Percentiles rank a stretch among this genome's conserved stretches.
These are phyloP conservation scores for Aurifilum marmelostoma DNA, from an alignment of 2,329 filamentous ascomycete species.

Conservation along the genomic window DNA sequence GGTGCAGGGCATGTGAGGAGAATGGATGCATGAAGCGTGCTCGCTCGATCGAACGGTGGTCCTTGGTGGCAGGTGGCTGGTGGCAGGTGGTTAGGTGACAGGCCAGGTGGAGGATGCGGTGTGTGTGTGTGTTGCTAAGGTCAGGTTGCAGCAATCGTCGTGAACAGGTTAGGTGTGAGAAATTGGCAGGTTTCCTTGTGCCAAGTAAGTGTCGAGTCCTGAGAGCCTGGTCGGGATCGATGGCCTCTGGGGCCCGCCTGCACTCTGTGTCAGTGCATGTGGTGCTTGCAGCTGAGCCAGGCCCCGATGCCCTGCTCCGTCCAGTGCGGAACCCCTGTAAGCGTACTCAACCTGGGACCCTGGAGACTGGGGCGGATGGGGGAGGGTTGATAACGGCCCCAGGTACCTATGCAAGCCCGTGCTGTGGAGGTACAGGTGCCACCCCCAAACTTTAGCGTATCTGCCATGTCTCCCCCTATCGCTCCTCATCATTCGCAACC, in stretches of 20 bases:
- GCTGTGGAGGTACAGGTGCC: slow-evolving; percentile 4
- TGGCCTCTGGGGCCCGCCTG: neutral
- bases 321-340: neutral
- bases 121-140: slow-evolving; percentile 10
- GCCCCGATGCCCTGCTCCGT: too few species aligned
- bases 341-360: neutral
- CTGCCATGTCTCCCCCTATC: slow-evolving; percentile 11
- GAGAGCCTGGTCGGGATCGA: neutral
- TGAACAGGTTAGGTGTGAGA: slow-evolving; percentile 10
- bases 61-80: slow-evolving; percentile 5
- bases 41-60: neutral
- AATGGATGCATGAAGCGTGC: neutral
- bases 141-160: slow-evolving; percentile 14
- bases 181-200: neutral
- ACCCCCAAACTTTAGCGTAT: slow-evolving; percentile 13
- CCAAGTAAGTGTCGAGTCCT: slow-evolving; percentile 6
- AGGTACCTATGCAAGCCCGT: neutral
- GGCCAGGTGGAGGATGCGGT: slow-evolving; percentile 9
- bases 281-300: neutral
- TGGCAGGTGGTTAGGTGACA: slow-evolving; percentile 6
- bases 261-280: neutral
- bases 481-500: neutral
- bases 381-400: neutral
- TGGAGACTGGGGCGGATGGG: slow-evolving; percentile 2
- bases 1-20: slow-evolving; percentile 14